A percentile compares a stretch with the other conserved stretches of the same genome.
Evolutionary conservation across 2,329 filamentous ascomycete genomes (phyloP).

Genomic region (Nannizziopsis barbatae): DNA sequence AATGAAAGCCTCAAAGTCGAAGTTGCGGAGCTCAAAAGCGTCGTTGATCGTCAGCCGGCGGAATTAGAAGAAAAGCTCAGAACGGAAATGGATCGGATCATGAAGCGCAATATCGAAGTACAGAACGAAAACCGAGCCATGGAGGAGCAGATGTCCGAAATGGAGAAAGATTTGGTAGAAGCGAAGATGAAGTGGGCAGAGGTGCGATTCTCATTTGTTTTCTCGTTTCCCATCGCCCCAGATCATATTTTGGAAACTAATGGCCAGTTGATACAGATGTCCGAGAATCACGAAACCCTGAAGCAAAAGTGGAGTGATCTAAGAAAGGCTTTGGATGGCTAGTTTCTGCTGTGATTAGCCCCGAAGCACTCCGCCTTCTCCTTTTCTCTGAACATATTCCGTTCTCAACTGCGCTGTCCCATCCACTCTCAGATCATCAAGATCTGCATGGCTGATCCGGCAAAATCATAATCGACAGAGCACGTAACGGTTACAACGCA

Average conservation of each 20-base stretch:
- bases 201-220: conserved; percentile 45
- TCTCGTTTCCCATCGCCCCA: not conserved
- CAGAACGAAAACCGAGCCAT: conserved; percentile 83
- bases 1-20: conserved; percentile 81
- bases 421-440: not conserved
- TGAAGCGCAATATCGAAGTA: conserved; percentile 84
- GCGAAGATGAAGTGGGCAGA: conserved; percentile 94
- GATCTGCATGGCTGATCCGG: not conserved
- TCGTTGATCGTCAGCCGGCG: conserved; percentile 79
- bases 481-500: not conserved
- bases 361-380: not conserved
- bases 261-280: conserved; percentile 40
- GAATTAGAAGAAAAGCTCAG: conserved; percentile 76
- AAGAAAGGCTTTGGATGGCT: conserved; percentile 41
- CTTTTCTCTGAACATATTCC: not conserved
- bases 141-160: conserved; percentile 80
- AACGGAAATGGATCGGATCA: conserved; percentile 78
- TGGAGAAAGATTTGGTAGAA: conserved; percentile 83
- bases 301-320: conserved; percentile 69
- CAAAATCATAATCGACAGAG: too few species aligned
- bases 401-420: not conserved
- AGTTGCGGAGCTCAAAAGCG: conserved; percentile 69
- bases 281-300: conserved; percentile 56
- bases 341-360: not conserved
- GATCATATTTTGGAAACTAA: not conserved